Percentiles rank a stretch among this genome's conserved stretches.
These are phyloP conservation scores for Gardenia jasminoides DNA, from an alignment of 257 asterid genomes.

Conservation along the genomic window DNA sequence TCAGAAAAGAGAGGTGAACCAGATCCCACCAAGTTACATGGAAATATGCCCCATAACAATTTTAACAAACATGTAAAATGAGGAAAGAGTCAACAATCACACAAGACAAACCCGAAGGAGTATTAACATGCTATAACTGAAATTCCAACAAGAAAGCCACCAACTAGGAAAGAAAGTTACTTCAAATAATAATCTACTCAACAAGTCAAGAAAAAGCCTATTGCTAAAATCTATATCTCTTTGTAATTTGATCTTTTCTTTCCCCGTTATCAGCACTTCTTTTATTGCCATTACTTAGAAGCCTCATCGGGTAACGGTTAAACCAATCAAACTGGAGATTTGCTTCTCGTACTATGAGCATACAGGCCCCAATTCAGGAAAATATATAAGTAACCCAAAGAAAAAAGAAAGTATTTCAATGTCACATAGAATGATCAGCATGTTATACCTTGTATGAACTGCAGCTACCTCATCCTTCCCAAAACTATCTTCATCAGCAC, in stretches of 20 bases:
- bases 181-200: background rate
- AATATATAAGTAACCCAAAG: conserved; percentile 4
- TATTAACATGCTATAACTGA: background rate
- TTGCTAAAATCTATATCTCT: background rate
- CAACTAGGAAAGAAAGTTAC: background rate
- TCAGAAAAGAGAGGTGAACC: background rate
- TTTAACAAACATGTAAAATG: background rate
- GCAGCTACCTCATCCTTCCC: conserved; percentile 97
- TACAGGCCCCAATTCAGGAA: background rate
- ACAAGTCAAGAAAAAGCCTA: background rate
- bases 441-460: conserved; percentile 77
- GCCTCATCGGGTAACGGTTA: background rate
- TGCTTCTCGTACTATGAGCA: background rate
- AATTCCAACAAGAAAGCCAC: background rate
- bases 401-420: conserved; percentile 6
- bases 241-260: background rate
- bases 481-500: conserved; percentile 93
- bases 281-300: background rate
- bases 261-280: background rate
- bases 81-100: background rate
- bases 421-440: background rate
- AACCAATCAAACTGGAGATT: background rate
- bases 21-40: background rate
- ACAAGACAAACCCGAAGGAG: background rate
- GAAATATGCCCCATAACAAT: background rate